Evolutionary conservation across 2,329 filamentous ascomycete genomes (phyloP), one percentile per base, ranked within the genome.

Genomic region (Xylaria digitata): DNA sequence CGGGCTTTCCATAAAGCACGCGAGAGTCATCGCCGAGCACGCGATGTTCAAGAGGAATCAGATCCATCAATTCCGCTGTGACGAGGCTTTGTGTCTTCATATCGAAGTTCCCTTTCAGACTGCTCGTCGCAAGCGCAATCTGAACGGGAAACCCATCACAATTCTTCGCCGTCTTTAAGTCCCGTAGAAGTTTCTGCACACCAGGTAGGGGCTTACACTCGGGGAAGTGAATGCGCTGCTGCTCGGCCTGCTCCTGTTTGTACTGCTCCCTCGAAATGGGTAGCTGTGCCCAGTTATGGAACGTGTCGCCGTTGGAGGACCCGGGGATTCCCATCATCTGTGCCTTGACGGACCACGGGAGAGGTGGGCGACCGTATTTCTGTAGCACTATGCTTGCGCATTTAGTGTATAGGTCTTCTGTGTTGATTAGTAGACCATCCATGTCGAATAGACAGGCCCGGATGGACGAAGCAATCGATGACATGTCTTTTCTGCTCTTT

Each of bases 391-490:
- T 83, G 77, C 93, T 92, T 17, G 89, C 90, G 74, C 88, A 86
- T 37, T 84, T 77, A 3, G 89, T 91, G 80, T 93, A 93, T 23
- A 79, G 83, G 76, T 93, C 91, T 80, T 93, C 91, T 37, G 88
- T 89, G 79, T 93, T 87, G 76, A 93, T 89, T 34, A 93, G 83
- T 30, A 93, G 86, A 58, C 91, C 91, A 76, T 94, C 91, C 90
- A 93, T 92, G 81, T 94, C 91, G 79, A 94, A 93, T 66, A 94
- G 86, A 78, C 90, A 92, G 66, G 90, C 91, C 66, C 89, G 85
- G 66, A 93, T 84, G 52, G 85, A 84, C 64, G 87, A 85, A 71
- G 65, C 64, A 9, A 49, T 23, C 23, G 60, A 15, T 3, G 26
- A 42, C 42, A 52, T 58, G 15, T 30, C 21, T 30, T 30, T 17